phyloP scores from a whole-genome alignment of 2,329 filamentous ascomycete genomes.

The Penicillium sp. region DNA sequence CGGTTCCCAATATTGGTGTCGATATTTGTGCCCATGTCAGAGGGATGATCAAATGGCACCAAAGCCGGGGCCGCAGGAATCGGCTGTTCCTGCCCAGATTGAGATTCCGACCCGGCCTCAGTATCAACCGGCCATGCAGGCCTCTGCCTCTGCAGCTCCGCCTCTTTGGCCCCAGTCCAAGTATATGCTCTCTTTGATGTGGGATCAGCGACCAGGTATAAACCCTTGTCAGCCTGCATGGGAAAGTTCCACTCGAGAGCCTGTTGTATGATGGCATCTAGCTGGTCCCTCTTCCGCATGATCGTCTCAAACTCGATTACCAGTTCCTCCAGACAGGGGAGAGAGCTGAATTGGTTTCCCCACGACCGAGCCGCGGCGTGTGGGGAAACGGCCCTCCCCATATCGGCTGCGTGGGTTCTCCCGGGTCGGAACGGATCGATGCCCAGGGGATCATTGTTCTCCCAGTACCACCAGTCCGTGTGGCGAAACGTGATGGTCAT shows the following conservation, averaged over 20 bases:
- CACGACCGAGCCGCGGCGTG: neutral
- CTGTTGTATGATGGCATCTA: slow-evolving; percentile 21
- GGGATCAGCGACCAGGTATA: neutral
- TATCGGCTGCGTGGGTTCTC: neutral
- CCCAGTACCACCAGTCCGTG: slow-evolving; percentile 31
- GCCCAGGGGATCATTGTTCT: slow-evolving; percentile 22
- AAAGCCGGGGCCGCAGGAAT: neutral
- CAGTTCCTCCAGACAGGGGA: slow-evolving; percentile 17
- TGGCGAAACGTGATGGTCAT: slow-evolving; percentile 27
- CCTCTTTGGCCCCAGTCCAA: neutral
- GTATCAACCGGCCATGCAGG: neutral
- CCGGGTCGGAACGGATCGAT: slow-evolving; percentile 26
- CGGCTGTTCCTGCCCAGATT: neutral
- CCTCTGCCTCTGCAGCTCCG: neutral
- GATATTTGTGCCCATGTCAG: neutral
- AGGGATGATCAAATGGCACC: neutral
- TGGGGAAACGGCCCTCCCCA: neutral
- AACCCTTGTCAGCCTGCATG: neutral
- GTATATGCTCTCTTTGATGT: neutral
- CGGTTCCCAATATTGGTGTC: neutral
- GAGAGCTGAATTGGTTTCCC: slow-evolving; percentile 7
- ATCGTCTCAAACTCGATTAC: slow-evolving; percentile 29
- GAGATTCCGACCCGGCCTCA: neutral
- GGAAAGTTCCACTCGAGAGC: slow-evolving; percentile 22
- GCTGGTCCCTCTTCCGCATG: slow-evolving; percentile 19